Evolutionary conservation across 768 basidiomycete species (phyloP), one percentile per base, ranked within the genome.

Genomic region (Trichaptum fuscoviolaceum): DNA sequence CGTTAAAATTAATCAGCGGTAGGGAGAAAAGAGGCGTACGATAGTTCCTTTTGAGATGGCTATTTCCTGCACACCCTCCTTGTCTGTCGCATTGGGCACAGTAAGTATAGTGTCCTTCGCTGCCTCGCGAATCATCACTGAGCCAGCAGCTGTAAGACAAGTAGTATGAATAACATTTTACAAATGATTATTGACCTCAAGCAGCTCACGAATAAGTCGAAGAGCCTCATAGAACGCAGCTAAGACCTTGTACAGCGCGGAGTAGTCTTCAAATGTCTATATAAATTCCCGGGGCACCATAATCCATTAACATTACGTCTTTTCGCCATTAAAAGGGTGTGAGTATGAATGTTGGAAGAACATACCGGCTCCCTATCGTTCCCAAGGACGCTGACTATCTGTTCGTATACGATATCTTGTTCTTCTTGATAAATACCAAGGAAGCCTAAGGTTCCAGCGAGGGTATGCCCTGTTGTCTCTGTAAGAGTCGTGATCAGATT

Each of bases 381-480:
- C 7, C 65, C 66, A 1, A 72, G 70, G 23, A 75, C 72, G 18
- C 71, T 69, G 17, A 67, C 58, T 35, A 80, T 71, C 65, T 80
- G 73, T 18, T 70, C 63, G 58, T 75, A 74, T 20, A 74, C 71
- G 25, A 78, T 74, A 3, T 78, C 73, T 65, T 79, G 78, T 17
- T 77, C 65, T 5, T 68, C 66, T 8, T 68, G 68, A 66, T 79
- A 63, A 30, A 75, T 52, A 34, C 76, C 74, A 20, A 78, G 71
- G 62, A 72, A 72, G 0, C 71, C 79, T 35, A 77, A 67, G 2
- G 76, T 75, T 3, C 75, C 78, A 18, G 76, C 75, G 25, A 79
- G 68, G 12, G 70, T 74, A 18, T 74, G 71, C 20, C 77, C 69
- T 1, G 75, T 80, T 1, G 77, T 78, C 61, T 79, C 77, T 78